Evolutionary conservation across 805 yeast genomes (phyloP), one percentile per base, ranked within the genome.

Genomic region (Wickerhamomyces tratensis): DNA sequence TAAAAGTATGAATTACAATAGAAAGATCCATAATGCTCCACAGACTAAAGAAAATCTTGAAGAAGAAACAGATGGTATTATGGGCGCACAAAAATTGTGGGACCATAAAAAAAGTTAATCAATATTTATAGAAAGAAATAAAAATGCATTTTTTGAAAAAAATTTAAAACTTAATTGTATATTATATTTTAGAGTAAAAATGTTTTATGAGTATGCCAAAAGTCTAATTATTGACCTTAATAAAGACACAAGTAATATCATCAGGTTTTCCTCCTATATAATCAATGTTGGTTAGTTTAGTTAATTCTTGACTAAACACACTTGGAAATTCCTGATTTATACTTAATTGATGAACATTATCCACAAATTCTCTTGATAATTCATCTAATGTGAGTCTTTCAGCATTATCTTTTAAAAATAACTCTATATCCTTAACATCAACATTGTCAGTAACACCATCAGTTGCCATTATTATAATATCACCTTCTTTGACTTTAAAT

Each of bases 251-350:
- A 1, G 98, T 87, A 35, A 93, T 83, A 62, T 91, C 98, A 63
- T 91, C 98, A 38, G 88, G 94, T 64, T 91, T 91, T 12, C 98
- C 98, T 33, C 98, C 98, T 45, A 77, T 68, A 56, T 85, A 84
- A 37, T 70, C 67, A 54, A 79, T 82, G 4, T 83, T 83, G 2
- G 86, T 76, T 40, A 82, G 58, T 49, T 76, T 68, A 10, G 81
- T 69, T 43, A 84, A 67, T 54, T 82, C 86, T 61, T 82, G 88
- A 7, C 96, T 83, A 63, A 91, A 91, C 0, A 91, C 94, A 46
- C 94, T 80, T 15, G 89, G 87, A 56, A 73, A 84, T 43, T 74
- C 67, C 12, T 82, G 74, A 59, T 91, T 91, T 48, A 76, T 70
- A 44, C 95, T 82, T 20, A 86, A 69, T 39, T 69, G 68, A 33